Base-by-base conservation (phyloP, 306 rosid species). In the Glycine soja region DNA sequence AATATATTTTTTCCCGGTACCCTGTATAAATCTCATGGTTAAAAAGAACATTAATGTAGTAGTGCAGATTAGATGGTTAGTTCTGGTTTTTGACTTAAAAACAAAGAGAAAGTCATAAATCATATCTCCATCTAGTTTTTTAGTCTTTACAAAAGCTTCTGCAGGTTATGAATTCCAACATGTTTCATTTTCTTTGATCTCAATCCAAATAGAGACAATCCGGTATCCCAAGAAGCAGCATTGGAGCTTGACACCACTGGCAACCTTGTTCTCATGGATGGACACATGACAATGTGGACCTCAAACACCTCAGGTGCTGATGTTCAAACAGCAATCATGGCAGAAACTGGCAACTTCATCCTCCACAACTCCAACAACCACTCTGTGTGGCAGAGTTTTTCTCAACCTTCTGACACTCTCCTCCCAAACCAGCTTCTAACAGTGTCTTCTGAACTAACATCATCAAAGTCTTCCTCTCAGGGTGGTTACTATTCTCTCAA, bases 401-500 rank as follows among this genome's bases (percentile, higher is more conserved):
- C 92, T 34, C 92, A 91, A 80, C 99, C 99, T 57, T 89, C 98
- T 1, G 94, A 95, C 58, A 95, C 98, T 45, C 94, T 95, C 46
- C 94, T 95, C 42, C 98, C 99, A 3, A 88, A 90, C 71, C 99
- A 95, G 73, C 99, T 94, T 65, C 89, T 95, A 11, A 89, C 93
- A 3, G 97, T 89, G 70, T 89, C 95, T 32, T 82, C 87, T 19
- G 96, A 93, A 72, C 83, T 95, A 58, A 85, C 92, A 9, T 88
- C 99, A 16, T 72, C 91, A 4, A 93, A 88, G 46, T 91, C 94
- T 34, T 83, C 95, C 42, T 86, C 97, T 63, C 86, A 85, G 50
- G 97, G 93, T n/a, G 93, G 93, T 48, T 93, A 90, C 73, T 95
- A 93, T 80, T 69, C 96, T 53, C 98, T 95, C 74, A 90, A 93